phyloP scores from a whole-genome alignment of 2,329 filamentous ascomycete species.

The Penicillium sp. region DNA sequence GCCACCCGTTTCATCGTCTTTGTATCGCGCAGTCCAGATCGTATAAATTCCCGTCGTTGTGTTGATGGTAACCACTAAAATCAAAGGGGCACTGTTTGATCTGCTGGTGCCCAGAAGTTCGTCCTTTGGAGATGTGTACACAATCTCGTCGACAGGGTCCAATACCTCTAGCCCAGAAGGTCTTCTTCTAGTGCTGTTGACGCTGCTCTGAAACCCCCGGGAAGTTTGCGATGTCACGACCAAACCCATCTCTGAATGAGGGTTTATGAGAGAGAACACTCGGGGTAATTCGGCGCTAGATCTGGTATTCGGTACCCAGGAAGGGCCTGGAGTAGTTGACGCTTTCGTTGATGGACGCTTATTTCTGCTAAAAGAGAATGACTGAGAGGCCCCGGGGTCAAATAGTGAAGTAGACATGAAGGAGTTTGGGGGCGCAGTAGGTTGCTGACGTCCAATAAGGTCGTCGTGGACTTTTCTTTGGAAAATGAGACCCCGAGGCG shows the following conservation, averaged over 20 bases:
- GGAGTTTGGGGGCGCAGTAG: constrained; percentile 72
- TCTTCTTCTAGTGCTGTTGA: constrained; percentile 22
- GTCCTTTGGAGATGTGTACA: constrained; percentile 75
- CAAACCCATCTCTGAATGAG: constrained; percentile 79
- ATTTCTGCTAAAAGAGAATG: constrained; percentile 30
- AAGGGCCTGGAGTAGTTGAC: constrained; percentile 54
- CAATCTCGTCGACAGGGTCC: constrained; percentile 74
- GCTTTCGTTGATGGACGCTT: constrained; percentile 50
- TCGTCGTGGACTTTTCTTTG: constrained; percentile 67
- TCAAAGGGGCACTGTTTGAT: constrained; percentile 55
- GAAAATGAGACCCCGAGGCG: constrained; percentile 78
- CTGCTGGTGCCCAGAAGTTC: constrained; percentile 32
- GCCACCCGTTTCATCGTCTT: constrained; percentile 62
- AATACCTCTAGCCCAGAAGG: constrained; percentile 56
- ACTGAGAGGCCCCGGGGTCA: constrained; percentile 36
- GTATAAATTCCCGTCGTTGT: constrained; percentile 73
- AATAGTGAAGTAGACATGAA: constrained; percentile 69
- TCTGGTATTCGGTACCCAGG: constrained; percentile 58
- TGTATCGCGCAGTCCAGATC: constrained; percentile 79
- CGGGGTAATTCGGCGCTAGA: constrained; percentile 57
- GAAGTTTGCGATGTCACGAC: constrained; percentile 60
- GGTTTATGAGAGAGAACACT: constrained; percentile 80
- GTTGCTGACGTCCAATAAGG: constrained; percentile 24
- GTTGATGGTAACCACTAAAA: constrained; percentile 79
- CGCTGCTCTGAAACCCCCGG: constrained; percentile 30